A percentile compares a stretch with the other conserved stretches of the same genome.
These are phyloP conservation scores for Fomitopsis pulvina DNA, from an alignment of 768 basidiomycete species.

Conservation along the genomic window DNA sequence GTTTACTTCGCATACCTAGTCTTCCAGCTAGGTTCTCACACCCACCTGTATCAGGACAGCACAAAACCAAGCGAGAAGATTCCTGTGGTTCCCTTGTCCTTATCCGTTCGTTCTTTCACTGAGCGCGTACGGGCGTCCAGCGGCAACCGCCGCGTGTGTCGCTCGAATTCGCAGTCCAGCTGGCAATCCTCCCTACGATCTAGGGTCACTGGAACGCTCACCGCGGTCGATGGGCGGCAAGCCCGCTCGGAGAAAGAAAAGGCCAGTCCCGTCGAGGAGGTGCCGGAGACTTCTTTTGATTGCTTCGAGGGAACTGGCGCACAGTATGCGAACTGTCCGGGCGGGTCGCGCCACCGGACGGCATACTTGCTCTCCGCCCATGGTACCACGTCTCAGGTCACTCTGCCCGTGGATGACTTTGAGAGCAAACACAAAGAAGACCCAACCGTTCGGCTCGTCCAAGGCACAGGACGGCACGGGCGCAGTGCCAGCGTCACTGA, in stretches of 20 bases:
- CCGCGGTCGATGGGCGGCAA: neutral
- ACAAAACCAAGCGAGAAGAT: slow-evolving; percentile 13
- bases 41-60: slow-evolving; percentile 52
- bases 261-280: slow-evolving; percentile 10
- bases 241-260: neutral
- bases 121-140: slow-evolving; percentile 13
- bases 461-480: slow-evolving; percentile 3
- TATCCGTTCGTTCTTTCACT: slow-evolving; percentile 13
- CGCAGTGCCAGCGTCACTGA: slow-evolving; percentile 2
- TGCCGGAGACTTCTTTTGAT: slow-evolving; percentile 12
- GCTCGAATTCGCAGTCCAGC: slow-evolving; percentile 1
- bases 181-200: slow-evolving; percentile 7
- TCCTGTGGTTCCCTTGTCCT: slow-evolving; percentile 4
- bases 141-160: slow-evolving; percentile 4
- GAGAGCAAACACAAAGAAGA: slow-evolving; percentile 3
- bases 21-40: slow-evolving; percentile 79
- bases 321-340: neutral
- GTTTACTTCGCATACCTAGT: slow-evolving; percentile 71
- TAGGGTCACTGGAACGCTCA: slow-evolving; percentile 1
- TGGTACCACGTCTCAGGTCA: slow-evolving; percentile 10
- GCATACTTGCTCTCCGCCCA: slow-evolving; percentile 10
- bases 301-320: neutral
- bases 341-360: neutral
- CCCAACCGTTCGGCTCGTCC: slow-evolving; percentile 15
- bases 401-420: slow-evolving; percentile 6